Evolutionary conservation across 805 yeast species (phyloP), one percentile per base, ranked within the genome.

Genomic region (Kodamaea restingae): DNA sequence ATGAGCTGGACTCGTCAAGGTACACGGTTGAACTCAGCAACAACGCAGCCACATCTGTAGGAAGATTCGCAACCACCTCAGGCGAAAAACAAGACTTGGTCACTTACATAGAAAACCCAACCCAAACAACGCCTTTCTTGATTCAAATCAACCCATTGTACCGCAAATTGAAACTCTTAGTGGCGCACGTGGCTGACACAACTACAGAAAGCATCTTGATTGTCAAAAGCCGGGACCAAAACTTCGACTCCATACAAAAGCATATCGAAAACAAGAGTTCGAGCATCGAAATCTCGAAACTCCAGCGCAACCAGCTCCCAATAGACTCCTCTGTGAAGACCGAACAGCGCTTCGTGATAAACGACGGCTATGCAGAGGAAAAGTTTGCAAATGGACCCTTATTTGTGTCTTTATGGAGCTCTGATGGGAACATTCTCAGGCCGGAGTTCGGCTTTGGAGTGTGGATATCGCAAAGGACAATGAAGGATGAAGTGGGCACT

Each of bases 361-460:
- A 61, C 37, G 70, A 64, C 42, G 32, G 20, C n/a, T 30, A 17
- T 12, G 20, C 34, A 4, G 22, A 20, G 22, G 30, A 34, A 4
- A 32, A 18, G 4, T 49, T 54, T 28, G 44, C 46, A 15, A 41
- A 51, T 35, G 43, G 39, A 15, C 43, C 41, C 7, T 38, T 64
- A 38, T 53, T 50, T 36, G 45, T 61, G 1, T 53, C 55, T 4
- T 17, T 61, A 7, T 62, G 65, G 60, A 63, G 55, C 37, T 43
- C 40, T 8, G 51, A 55, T 32, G 29, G 38, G 8, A 29, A 15
- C 3, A 43, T 39, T 1, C 36, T 41, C 3, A 49, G 44, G 7
- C 49, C 44, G 28, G 39, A 54, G 26, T 56, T 61, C 26, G 45
- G 52, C 17, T 60, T 63, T 38, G 46, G 50, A 12, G 30, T 62